Conservation (phyloP, 202 grass and related monocot species). For the Zizania palustris region DNA sequence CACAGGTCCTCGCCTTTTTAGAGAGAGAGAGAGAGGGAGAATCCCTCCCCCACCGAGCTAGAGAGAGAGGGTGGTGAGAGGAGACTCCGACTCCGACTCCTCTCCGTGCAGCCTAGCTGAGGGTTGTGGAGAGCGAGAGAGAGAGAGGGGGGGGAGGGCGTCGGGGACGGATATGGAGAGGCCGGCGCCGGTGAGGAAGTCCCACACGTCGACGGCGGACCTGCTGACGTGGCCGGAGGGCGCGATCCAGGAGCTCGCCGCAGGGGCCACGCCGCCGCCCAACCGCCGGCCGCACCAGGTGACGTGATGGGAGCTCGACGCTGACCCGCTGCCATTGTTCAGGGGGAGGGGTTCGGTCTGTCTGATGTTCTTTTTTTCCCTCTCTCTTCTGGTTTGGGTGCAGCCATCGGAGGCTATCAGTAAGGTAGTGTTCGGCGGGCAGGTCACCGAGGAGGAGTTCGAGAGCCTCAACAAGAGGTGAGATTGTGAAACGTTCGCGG, state of each 20-base stretch:
- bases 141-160: not conserved
- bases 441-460: constrained; percentile 88
- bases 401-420: constrained; percentile 89
- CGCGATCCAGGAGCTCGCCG: constrained; percentile 37
- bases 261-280: constrained; percentile 46
- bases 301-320: not conserved
- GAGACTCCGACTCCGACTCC: too few species aligned
- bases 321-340: constrained; percentile 21
- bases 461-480: constrained; percentile 96
- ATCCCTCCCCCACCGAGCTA: constrained; percentile 5
- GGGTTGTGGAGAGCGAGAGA: not conserved
- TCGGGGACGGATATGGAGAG: constrained; percentile 60
- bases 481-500: constrained; percentile 26
- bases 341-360: not conserved
- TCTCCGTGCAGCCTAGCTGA: not conserved
- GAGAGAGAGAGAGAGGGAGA: constrained; percentile 39
- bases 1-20: constrained; percentile 42
- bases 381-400: not conserved
- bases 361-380: not conserved
- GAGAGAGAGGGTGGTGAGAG: not conserved
- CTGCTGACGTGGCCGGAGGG: constrained; percentile 91
- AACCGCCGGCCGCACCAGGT: constrained; percentile 81
- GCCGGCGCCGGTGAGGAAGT: constrained; percentile 87
- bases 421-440: constrained; percentile 88
- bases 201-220: constrained; percentile 83